Evolutionary conservation across 768 basidiomycete species (phyloP).

Genomic region (Zangia roseola): DNA sequence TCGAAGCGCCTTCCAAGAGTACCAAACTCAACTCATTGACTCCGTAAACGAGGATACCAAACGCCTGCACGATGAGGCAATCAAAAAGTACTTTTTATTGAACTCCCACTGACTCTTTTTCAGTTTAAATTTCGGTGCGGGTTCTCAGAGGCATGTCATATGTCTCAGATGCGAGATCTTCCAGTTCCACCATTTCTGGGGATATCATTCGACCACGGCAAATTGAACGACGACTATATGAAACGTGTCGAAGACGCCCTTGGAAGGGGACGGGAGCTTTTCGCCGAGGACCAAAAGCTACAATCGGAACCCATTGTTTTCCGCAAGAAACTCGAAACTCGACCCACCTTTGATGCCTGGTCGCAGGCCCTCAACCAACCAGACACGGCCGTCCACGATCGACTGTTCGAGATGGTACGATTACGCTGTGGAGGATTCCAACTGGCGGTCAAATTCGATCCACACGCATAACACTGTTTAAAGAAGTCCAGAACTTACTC

Average conservation of each 20-base stretch:
- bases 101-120: background rate
- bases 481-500: conserved; percentile 92
- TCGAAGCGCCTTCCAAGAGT: conserved; percentile 97
- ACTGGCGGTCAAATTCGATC: conserved; percentile 95
- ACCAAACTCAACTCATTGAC: conserved; percentile 97
- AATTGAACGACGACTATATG: conserved; percentile 99
- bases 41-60: conserved; percentile 99
- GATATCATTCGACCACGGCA: conserved; percentile 99
- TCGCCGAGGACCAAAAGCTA: conserved; percentile 98
- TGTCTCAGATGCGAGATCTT: conserved; percentile 98
- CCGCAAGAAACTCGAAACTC: conserved; percentile 93
- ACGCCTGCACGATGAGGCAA: conserved; percentile 85
- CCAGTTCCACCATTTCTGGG: conserved; percentile 97
- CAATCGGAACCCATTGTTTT: conserved; percentile 90
- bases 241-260: conserved; percentile 98
- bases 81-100: background rate
- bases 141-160: conserved; percentile 92
- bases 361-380: conserved; percentile 90
- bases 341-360: conserved; percentile 95
- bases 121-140: conserved; percentile 97
- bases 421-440: conserved; percentile 75
- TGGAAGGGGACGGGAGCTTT: conserved; percentile 97
- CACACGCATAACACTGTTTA: conserved; percentile 99
- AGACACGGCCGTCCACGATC: conserved; percentile 87
- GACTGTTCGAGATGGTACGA: conserved; percentile 88